These are phyloP conservation scores for Malania oleifera DNA, from an alignment of 164 flowering plant species.

Conservation along the genomic window DNA sequence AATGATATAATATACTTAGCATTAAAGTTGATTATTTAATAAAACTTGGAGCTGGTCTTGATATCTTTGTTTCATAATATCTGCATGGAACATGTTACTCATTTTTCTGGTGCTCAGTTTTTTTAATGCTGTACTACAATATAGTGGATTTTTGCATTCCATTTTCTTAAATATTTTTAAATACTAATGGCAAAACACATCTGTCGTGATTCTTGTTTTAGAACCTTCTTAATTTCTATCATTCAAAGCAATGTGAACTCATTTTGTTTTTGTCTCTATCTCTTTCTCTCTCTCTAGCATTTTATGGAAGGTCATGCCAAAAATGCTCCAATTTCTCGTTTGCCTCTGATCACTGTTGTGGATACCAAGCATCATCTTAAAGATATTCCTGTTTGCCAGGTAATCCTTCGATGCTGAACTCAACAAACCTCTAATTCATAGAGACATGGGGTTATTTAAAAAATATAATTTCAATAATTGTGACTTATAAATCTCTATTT, in stretches of 20 bases:
- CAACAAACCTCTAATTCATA: not conserved
- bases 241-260: not conserved
- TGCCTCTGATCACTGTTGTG: conserved; percentile 76
- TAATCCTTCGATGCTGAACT: conserved; percentile 14
- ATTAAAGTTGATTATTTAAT: too few species aligned
- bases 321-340: conserved; percentile 80
- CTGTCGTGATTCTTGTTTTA: too few species aligned
- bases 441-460: not conserved
- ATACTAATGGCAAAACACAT: too few species aligned
- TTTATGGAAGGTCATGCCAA: conserved; percentile 98
- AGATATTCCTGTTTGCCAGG: conserved; percentile 92
- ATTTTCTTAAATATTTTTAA: too few species aligned
- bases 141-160: too few species aligned
- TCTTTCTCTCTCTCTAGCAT: conserved; percentile 46
- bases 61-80: too few species aligned
- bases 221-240: not conserved
- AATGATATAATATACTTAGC: too few species aligned
- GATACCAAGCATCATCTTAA: conserved; percentile 65
- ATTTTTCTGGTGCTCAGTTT: too few species aligned
- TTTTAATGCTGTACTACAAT: too few species aligned
- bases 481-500: conserved; percentile 1
- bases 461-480: not conserved
- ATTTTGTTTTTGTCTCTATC: not conserved
- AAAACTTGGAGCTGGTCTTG: too few species aligned
- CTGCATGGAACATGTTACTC: too few species aligned